These are phyloP conservation scores for Coleophoma cylindrospora DNA, from an alignment of 2,329 filamentous ascomycete species.

Conservation along the genomic window DNA sequence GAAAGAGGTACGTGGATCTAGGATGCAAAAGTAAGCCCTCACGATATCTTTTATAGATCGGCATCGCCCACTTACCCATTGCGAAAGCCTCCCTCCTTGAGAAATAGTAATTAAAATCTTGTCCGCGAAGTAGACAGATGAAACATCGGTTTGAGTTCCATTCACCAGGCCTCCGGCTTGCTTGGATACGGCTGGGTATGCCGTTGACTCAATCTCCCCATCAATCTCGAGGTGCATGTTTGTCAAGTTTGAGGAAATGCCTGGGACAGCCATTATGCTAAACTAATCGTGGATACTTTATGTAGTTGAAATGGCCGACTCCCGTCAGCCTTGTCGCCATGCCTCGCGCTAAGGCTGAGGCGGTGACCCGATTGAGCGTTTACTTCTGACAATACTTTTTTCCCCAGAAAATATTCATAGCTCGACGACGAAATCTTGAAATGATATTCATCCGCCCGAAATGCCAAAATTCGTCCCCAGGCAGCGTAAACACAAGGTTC, in stretches of 20 bases:
- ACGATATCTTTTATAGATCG: constrained; percentile 6
- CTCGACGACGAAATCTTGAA: too few species aligned
- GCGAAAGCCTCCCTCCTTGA: constrained; percentile 77
- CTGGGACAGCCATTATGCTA: constrained; percentile 9
- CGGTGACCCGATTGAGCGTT: too few species aligned
- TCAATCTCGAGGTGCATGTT: constrained; percentile 6
- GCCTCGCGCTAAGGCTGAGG: not conserved
- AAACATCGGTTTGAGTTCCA: constrained; percentile 66
- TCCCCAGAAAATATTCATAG: too few species aligned
- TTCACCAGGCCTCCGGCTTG: constrained; percentile 57
- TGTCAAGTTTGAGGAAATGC: constrained; percentile 7
- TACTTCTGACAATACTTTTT: too few species aligned
- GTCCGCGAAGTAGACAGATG: constrained; percentile 73
- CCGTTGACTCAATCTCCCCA: constrained; percentile 10
- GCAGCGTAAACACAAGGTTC: constrained; percentile 63
- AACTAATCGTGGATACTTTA: too few species aligned
- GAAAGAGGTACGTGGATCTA: constrained; percentile 76
- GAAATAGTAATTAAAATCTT: constrained; percentile 87
- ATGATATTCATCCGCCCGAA: constrained; percentile 1
- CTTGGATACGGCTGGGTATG: constrained; percentile 23
- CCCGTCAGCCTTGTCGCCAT: not conserved
- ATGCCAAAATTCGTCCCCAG: constrained; percentile 51
- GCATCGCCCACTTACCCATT: constrained; percentile 67
- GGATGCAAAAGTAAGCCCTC: not conserved
- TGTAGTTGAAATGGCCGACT: not conserved